phyloP scores from a whole-genome alignment of 2,329 filamentous ascomycete species.

The Leptographium wingfieldii region DNA sequence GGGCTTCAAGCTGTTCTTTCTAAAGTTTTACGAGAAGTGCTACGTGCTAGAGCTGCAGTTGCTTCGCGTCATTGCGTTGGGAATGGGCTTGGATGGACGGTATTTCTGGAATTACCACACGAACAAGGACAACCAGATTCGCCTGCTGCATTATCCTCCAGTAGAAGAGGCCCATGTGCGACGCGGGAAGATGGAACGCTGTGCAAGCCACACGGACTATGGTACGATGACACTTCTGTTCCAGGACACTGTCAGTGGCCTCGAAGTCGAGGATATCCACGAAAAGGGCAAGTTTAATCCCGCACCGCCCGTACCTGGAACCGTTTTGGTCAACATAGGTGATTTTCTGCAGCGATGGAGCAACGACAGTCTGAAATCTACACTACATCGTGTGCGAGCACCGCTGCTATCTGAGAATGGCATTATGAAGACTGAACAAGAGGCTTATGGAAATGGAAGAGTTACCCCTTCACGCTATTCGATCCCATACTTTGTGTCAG shows the following conservation, averaged over 20 bases:
- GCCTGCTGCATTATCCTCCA: constrained; percentile 41
- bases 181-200: constrained; percentile 16
- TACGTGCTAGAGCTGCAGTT: constrained; percentile 17
- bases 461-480: constrained; percentile 38
- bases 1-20: constrained; percentile 21
- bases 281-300: constrained; percentile 25
- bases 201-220: constrained; percentile 21
- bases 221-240: constrained; percentile 32
- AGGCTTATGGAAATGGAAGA: constrained; percentile 23
- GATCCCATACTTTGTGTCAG: constrained; percentile 45
- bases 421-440: constrained; percentile 14
- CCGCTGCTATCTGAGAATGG: constrained; percentile 4
- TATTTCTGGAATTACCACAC: constrained; percentile 26
- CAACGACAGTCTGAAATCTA: constrained; percentile 17
- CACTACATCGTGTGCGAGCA: constrained; percentile 10
- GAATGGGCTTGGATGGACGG: constrained; percentile 17
- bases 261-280: constrained; percentile 28
- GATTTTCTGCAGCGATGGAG: constrained; percentile 29
- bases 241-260: constrained; percentile 28
- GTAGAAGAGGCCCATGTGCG: constrained; percentile 18
- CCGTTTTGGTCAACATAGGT: constrained; percentile 27
- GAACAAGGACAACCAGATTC: constrained; percentile 44
- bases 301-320: constrained; percentile 19
- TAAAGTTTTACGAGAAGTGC: constrained; percentile 19
- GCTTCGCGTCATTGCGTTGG: constrained; percentile 20